Evolutionary conservation across 2,329 filamentous ascomycete species (phyloP).

Genomic region (Fusarium staphyleae): DNA sequence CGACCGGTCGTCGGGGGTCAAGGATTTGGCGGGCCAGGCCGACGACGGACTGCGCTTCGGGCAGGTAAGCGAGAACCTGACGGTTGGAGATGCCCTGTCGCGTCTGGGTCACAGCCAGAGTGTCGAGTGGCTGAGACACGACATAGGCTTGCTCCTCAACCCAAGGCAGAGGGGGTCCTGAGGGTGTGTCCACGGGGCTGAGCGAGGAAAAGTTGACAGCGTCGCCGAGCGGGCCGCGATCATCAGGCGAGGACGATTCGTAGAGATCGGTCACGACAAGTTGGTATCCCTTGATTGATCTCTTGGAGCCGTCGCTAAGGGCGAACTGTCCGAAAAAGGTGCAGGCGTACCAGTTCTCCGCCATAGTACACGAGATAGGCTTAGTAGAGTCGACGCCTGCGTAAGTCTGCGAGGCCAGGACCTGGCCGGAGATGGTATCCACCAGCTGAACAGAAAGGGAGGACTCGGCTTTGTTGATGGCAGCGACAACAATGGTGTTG

Average conservation of each 20-base stretch:
- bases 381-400: conserved; percentile 76
- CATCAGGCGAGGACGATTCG: conserved; percentile 82
- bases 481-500: conserved; percentile 80
- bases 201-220: conserved; percentile 80
- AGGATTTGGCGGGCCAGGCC: conserved; percentile 80
- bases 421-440: conserved; percentile 83
- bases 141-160: conserved; percentile 83
- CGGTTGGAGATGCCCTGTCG: conserved; percentile 89
- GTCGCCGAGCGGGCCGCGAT: conserved; percentile 79
- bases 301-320: conserved; percentile 60
- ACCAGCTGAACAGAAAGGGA: conserved; percentile 78
- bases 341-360: conserved; percentile 96
- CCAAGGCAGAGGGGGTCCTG: conserved; percentile 69
- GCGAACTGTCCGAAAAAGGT: conserved; percentile 73
- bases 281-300: conserved; percentile 80
- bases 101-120: conserved; percentile 85
- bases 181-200: conserved; percentile 65
- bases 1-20: conserved; percentile 86
- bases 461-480: conserved; percentile 64
- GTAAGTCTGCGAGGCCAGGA: conserved; percentile 76
- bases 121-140: conserved; percentile 78
- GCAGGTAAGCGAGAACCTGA: conserved; percentile 80
- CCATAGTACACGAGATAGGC: conserved; percentile 77
- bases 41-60: conserved; percentile 75
- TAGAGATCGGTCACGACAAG: conserved; percentile 88